Base-by-base conservation (phyloP, 495 filamentous ascomycete genomes). In the Astrothelium subdiscretum region DNA sequence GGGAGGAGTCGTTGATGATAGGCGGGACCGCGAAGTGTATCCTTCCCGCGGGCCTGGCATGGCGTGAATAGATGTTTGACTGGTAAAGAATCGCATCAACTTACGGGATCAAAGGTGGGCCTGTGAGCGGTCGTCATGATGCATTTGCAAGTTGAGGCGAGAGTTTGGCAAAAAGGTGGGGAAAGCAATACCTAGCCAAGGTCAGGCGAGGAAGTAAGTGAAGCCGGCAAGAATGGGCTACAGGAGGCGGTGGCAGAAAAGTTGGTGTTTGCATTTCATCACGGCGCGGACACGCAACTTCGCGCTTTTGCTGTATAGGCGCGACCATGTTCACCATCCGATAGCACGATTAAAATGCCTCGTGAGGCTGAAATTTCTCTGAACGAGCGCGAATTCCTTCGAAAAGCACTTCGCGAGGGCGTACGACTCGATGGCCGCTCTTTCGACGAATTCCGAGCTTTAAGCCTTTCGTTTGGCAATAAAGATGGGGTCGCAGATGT, bases 1-100 rank as follows among this genome's bases (percentile, higher is more conserved):
- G 94, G 95, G 1, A 96, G 85, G 12, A 97, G 87, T 59, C 94
- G 86, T 79, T 97, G 94, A 73, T 98, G 94, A 76, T 97, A 97
- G 62, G 94, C 94, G 42, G 90, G 89, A 18, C 94, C 94, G 67
- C 91, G 87, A 60, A 89, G 88, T 70, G 92, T 89, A 73, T 98
- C 94, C 82, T 95, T 96, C 67, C 95, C 94, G 71, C 87, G 86
- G 43, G 94, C 92, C 88, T 92, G 32, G n/a, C 5, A 63, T 63
- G 59, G 42, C 62, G 27, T 61, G 22, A 40, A 68, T 73, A 32
- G 71, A 69, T 62, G 65, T 66, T 63, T 20, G 48, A 27, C 8
- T 4, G 12, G 22, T 27, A 29, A 29, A 20, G 3, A 40, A 48
- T 48, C 6, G 42, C 20, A 3, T 27, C 24, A 29, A 29, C 67